phyloP scores from a whole-genome alignment of 2,329 filamentous ascomycete genomes.

The Byssochlamys sp. region DNA sequence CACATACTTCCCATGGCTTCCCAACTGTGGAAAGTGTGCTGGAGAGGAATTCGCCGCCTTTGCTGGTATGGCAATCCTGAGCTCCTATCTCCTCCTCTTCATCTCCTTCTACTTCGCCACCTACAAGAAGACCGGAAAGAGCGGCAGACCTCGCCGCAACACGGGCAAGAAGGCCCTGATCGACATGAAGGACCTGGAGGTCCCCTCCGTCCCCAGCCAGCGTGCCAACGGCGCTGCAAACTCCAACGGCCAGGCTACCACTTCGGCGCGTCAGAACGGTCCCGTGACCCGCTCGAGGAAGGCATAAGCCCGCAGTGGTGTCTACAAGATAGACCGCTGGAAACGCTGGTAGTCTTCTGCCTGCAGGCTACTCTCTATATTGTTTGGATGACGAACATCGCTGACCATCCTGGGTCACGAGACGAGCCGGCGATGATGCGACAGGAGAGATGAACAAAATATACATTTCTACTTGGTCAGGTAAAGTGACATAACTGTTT shows the following conservation, averaged over 20 bases:
- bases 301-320: constrained; percentile 24
- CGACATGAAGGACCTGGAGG: constrained; percentile 68
- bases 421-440: background rate
- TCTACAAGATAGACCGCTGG: background rate
- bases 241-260: constrained; percentile 22
- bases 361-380: background rate
- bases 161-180: constrained; percentile 77
- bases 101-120: constrained; percentile 98
- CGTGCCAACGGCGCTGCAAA: constrained; percentile 20
- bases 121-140: constrained; percentile 60
- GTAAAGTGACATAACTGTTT: background rate
- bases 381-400: background rate
- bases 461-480: background rate
- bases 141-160: constrained; percentile 36
- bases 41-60: constrained; percentile 96
- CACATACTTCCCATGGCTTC: constrained; percentile 76
- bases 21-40: constrained; percentile 75
- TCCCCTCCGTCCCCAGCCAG: constrained; percentile 34
- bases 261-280: constrained; percentile 33
- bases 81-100: constrained; percentile 93
- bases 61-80: constrained; percentile 81
- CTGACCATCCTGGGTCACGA: background rate
- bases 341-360: background rate
- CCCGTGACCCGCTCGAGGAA: constrained; percentile 40
- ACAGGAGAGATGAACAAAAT: constrained; percentile 1